phyloP scores from a whole-genome alignment of 2,329 filamentous ascomycete genomes.

The Periconia sp. region DNA sequence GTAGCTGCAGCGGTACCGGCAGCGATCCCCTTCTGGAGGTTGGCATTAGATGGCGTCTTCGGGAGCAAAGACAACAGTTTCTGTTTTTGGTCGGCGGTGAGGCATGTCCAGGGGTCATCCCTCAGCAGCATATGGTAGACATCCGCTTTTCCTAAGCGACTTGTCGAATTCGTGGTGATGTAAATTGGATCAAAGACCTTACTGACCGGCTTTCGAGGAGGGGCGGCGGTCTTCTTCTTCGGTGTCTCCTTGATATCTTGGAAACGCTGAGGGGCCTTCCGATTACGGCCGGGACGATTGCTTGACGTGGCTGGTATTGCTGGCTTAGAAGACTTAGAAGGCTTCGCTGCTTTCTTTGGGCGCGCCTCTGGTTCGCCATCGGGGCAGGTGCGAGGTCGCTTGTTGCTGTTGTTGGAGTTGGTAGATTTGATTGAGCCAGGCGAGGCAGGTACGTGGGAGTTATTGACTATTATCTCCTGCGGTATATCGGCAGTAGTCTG shows the following conservation, averaged over 20 bases:
- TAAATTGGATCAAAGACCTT: slow-evolving; percentile 38
- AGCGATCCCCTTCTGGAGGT: slow-evolving; percentile 18
- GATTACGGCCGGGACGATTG: slow-evolving; percentile 29
- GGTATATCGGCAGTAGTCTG: background rate
- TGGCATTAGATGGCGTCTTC: slow-evolving; percentile 17
- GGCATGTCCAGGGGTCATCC: slow-evolving; percentile 35
- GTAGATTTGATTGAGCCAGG: slow-evolving; percentile 2
- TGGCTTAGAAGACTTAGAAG: slow-evolving; percentile 9
- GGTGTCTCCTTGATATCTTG: slow-evolving; percentile 15
- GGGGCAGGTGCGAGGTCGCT: slow-evolving; percentile 5
- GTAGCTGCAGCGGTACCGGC: slow-evolving; percentile 16
- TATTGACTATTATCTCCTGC: background rate
- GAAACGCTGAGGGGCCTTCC: slow-evolving; percentile 36
- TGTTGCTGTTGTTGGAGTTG: slow-evolving; percentile 11
- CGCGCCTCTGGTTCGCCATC: background rate
- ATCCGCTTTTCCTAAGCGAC: slow-evolving; percentile 38
- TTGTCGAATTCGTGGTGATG: slow-evolving; percentile 38
- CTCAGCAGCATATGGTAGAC: slow-evolving; percentile 42
- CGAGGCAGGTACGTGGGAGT: background rate
- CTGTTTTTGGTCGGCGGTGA: slow-evolving; percentile 26
- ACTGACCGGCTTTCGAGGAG: slow-evolving; percentile 12
- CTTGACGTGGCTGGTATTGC: slow-evolving; percentile 13
- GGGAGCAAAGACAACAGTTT: slow-evolving; percentile 33
- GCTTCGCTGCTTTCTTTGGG: background rate
- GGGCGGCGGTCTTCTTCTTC: slow-evolving; percentile 8